Conservation (phyloP, 2,329 filamentous ascomycete species). For the Cladophialophora psammophila region DNA sequence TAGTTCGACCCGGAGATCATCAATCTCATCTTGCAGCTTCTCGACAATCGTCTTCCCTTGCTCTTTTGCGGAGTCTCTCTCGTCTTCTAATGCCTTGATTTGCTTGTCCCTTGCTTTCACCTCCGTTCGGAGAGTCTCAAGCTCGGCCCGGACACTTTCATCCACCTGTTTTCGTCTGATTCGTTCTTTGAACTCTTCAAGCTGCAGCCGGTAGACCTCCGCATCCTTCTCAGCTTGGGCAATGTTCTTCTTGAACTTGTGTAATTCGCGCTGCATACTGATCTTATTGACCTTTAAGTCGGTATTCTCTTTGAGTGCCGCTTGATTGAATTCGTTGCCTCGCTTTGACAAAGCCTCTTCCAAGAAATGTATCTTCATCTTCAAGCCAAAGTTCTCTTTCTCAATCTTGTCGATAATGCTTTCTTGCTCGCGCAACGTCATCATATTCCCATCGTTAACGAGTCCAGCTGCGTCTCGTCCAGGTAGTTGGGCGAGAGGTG, state of each 20-base stretch:
- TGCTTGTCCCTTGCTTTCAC: slow-evolving; percentile 57
- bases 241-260: slow-evolving; percentile 84
- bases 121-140: slow-evolving; percentile 59
- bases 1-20: slow-evolving; percentile 76
- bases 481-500: slow-evolving; percentile 75
- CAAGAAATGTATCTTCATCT: slow-evolving; percentile 95
- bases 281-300: slow-evolving; percentile 93
- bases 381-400: slow-evolving; percentile 97
- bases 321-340: slow-evolving; percentile 87
- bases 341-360: slow-evolving; percentile 88
- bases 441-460: slow-evolving; percentile 83
- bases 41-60: slow-evolving; percentile 66
- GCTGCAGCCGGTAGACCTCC: slow-evolving; percentile 80
- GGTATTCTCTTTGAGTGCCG: slow-evolving; percentile 90
- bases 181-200: slow-evolving; percentile 82
- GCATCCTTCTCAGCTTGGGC: slow-evolving; percentile 83
- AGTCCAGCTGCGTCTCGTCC: slow-evolving; percentile 71
- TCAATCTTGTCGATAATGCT: slow-evolving; percentile 92
- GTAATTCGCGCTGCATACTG: slow-evolving; percentile 86
- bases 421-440: slow-evolving; percentile 93
- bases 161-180: slow-evolving; percentile 78
- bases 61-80: slow-evolving; percentile 64
- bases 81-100: slow-evolving; percentile 64
- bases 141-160: slow-evolving; percentile 70
- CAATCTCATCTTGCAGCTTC: slow-evolving; percentile 75